Evolutionary conservation across 1,284 basidiomycete genomes (phyloP).

Genomic region (Cutaneotrichosporon arboriforme): DNA sequence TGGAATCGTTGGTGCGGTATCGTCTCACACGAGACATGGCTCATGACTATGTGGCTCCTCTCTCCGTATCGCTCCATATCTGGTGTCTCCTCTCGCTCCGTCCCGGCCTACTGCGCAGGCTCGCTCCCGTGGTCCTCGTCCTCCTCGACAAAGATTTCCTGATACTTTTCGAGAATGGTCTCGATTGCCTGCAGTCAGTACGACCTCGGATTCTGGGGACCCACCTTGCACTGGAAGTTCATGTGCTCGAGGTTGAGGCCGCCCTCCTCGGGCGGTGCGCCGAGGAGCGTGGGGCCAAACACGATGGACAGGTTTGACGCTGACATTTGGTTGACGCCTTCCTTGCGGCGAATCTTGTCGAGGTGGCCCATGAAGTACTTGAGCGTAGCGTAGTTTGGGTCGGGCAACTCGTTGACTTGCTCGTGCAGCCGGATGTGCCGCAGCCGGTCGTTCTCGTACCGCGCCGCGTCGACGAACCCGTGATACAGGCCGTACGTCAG

Average conservation of each 20-base stretch:
- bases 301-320: conserved; percentile 92
- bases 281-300: conserved; percentile 91
- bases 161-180: conserved; percentile 78
- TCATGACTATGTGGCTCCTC: background rate
- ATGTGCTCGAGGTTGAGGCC: conserved; percentile 56
- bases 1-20: background rate
- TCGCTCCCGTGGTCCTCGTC: conserved; percentile 20
- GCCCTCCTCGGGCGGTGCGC: conserved; percentile 52
- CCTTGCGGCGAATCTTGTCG: conserved; percentile 71
- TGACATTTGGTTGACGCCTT: conserved; percentile 83
- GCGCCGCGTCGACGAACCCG: conserved; percentile 90
- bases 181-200: conserved; percentile 62
- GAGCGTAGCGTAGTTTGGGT: conserved; percentile 95
- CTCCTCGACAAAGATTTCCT: conserved; percentile 77
- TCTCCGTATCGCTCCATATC: background rate
- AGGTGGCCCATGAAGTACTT: conserved; percentile 95
- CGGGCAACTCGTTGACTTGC: conserved; percentile 93
- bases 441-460: conserved; percentile 87
- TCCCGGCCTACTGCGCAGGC: conserved; percentile 6
- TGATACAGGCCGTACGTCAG: conserved; percentile 78
- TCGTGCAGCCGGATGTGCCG: conserved; percentile 94
- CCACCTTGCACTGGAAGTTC: conserved; percentile 61
- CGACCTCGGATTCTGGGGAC: conserved; percentile 29
- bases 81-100: background rate
- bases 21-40: background rate